Evolutionary conservation across 805 yeast genomes (phyloP).

Genomic region (Suhomyces prunicola): DNA sequence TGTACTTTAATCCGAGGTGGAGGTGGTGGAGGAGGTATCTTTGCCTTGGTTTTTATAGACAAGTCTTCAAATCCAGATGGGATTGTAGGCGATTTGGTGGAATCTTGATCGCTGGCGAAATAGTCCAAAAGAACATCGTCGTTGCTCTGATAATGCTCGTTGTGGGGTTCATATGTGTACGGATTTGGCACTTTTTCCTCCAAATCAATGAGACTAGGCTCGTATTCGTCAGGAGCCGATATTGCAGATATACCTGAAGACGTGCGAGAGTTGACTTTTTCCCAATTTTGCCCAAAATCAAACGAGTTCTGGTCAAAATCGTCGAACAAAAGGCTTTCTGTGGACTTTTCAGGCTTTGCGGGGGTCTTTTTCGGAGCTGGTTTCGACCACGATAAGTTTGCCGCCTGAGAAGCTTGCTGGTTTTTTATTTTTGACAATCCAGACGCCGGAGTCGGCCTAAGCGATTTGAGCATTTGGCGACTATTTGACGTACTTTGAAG

Average conservation of each 20-base stretch:
- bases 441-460: slow-evolving; percentile 17
- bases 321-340: slow-evolving; percentile 24
- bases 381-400: slow-evolving; percentile 28
- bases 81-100: slow-evolving; percentile 1
- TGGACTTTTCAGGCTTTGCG: slow-evolving; percentile 1
- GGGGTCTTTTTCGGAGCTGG: slow-evolving; percentile 5
- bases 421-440: slow-evolving; percentile 11
- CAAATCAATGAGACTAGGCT: slow-evolving; percentile 68
- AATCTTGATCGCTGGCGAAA: slow-evolving; percentile 1
- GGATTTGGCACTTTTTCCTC: slow-evolving; percentile 49
- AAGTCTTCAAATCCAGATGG: slow-evolving; percentile 22
- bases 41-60: slow-evolving; percentile 9
- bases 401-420: slow-evolving; percentile 27
- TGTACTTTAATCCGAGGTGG: slow-evolving; percentile 6
- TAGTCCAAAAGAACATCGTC: slow-evolving; percentile 7
- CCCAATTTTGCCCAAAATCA: slow-evolving; percentile 6
- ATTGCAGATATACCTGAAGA: slow-evolving; percentile 5
- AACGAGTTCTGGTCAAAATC: slow-evolving; percentile 39
- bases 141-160: background rate
- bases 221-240: slow-evolving; percentile 9
- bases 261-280: slow-evolving; percentile 4
- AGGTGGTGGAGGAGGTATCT: slow-evolving; percentile 15
- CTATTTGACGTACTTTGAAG: background rate
- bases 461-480: slow-evolving; percentile 31
- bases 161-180: background rate